phyloP scores from a whole-genome alignment of 257 asterid species.

The Jacaranda copaia region DNA sequence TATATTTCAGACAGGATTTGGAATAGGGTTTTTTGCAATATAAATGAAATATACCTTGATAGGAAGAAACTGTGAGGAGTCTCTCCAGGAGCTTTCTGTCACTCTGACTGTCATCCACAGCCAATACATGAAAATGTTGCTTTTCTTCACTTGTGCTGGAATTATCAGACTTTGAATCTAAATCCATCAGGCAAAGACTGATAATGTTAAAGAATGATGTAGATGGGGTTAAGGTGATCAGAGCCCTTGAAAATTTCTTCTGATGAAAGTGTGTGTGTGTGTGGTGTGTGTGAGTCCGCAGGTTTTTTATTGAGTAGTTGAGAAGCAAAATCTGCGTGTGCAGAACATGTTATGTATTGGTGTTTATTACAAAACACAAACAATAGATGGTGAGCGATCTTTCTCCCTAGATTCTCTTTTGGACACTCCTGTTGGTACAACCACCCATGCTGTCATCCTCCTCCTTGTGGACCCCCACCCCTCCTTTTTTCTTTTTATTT shows the following conservation, averaged over 20 bases:
- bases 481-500: not conserved
- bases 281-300: not conserved
- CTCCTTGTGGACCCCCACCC: conserved; percentile 38
- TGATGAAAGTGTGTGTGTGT: not conserved
- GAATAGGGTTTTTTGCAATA: no score
- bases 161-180: conserved; percentile 28
- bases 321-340: conserved; percentile 59
- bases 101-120: conserved; percentile 62
- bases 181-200: conserved; percentile 35
- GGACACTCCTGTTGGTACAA: conserved; percentile 42
- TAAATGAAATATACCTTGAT: conserved; percentile 58
- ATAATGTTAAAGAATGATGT: not conserved
- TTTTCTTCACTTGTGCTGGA: conserved; percentile 20
- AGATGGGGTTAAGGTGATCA: not conserved
- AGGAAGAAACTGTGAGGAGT: conserved; percentile 63
- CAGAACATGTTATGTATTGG: conserved; percentile 43
- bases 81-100: conserved; percentile 65
- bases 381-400: conserved; percentile 44
- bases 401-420: conserved; percentile 59
- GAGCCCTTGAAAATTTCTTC: not conserved
- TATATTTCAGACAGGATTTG: no score
- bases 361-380: conserved; percentile 36
- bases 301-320: conserved; percentile 57
- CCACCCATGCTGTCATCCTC: conserved; percentile 36
- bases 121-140: conserved; percentile 60